phyloP scores from a whole-genome alignment of 306 rosid genomes.

The Rosa persica region DNA sequence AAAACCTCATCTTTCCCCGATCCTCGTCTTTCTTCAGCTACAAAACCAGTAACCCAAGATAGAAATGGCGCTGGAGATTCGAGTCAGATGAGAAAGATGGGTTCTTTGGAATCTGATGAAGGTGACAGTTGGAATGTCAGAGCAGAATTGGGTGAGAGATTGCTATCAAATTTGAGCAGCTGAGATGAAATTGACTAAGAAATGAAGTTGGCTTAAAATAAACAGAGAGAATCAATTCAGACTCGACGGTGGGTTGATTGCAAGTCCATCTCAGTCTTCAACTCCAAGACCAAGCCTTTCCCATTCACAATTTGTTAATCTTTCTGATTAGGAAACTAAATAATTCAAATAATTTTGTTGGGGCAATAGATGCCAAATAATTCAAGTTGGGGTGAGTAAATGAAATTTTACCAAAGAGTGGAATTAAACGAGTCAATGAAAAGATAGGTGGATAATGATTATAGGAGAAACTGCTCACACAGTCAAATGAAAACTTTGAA shows the following conservation, averaged over 20 bases:
- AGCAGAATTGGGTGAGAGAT: not conserved
- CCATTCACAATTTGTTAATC: not conserved
- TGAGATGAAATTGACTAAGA: not conserved
- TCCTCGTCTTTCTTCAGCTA: constrained; percentile 6
- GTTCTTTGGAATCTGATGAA: constrained; percentile 9
- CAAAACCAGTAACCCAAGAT: constrained; percentile 13
- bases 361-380: not conserved
- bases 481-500: not conserved
- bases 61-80: not conserved
- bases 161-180: constrained; percentile 6
- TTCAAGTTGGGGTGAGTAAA: not conserved
- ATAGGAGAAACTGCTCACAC: no score
- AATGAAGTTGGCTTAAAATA: not conserved
- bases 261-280: constrained; percentile 5
- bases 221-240: not conserved
- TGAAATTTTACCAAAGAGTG: not conserved
- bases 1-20: constrained; percentile 38
- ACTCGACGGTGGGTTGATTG: not conserved
- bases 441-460: no score
- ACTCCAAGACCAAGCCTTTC: constrained; percentile 6
- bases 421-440: not conserved
- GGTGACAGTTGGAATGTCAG: constrained; percentile 9
- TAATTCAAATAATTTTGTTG: not conserved
- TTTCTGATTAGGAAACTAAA: constrained; percentile 4
- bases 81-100: constrained; percentile 1